Evolutionary conservation across 306 rosid genomes (phyloP).

Genomic region (Prunus davidiana): DNA sequence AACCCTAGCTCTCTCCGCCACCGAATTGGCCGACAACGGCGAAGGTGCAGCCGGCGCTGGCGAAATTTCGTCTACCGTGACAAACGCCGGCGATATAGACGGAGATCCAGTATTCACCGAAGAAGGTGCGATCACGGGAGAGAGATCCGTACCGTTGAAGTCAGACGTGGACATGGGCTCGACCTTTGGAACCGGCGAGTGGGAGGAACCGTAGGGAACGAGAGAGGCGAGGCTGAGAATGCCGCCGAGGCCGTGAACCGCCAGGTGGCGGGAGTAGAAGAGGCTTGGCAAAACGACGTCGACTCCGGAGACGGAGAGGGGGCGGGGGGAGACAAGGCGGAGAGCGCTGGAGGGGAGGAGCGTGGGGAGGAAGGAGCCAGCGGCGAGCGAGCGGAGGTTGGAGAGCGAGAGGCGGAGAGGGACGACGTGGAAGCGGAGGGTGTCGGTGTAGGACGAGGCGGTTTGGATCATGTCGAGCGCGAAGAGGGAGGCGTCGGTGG

Average conservation of each 20-base stretch:
- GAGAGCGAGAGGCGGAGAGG: conserved; percentile 54
- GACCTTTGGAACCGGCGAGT: not conserved
- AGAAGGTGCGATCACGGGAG: not conserved
- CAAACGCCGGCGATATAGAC: not conserved
- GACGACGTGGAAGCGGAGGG: conserved; percentile 57
- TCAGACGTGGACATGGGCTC: not conserved
- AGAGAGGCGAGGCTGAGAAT: conserved; percentile 13
- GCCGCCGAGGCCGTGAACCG: conserved; percentile 32
- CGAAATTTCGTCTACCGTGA: not conserved
- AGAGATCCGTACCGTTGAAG: not conserved
- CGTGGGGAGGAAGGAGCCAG: conserved; percentile 37
- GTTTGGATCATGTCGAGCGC: conserved; percentile 57
- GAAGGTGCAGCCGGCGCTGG: not conserved
- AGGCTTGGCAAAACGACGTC: conserved; percentile 26
- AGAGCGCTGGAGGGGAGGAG: conserved; percentile 35
- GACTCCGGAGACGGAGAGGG: conserved; percentile 34
- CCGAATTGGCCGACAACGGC: not conserved
- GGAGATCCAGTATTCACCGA: not conserved
- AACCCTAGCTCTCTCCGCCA: not conserved
- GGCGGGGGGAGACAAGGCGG: conserved; percentile 15
- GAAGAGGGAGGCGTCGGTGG: conserved; percentile 58
- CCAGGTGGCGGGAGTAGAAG: conserved; percentile 20
- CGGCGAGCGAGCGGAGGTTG: conserved; percentile 39
- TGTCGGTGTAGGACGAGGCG: conserved; percentile 45
- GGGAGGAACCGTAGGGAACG: not conserved